phyloP scores from a whole-genome alignment of 495 filamentous ascomycete genomes.

The Penicillium alfredii region DNA sequence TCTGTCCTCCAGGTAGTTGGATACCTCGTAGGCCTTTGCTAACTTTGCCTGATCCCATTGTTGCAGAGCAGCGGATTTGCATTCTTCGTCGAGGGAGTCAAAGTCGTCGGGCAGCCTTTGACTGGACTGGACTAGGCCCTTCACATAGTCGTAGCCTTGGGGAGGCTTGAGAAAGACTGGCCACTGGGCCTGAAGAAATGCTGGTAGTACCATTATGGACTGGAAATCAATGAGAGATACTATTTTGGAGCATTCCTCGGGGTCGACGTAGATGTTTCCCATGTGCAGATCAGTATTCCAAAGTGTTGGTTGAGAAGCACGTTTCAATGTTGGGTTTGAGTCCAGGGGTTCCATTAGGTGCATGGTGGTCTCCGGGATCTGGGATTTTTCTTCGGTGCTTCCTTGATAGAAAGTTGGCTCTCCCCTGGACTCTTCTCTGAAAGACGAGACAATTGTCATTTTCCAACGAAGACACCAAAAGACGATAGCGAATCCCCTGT shows the following conservation, averaged over 20 bases:
- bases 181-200: constrained; percentile 29
- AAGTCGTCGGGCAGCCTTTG: constrained; percentile 25
- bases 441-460: constrained; percentile 18
- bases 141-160: constrained; percentile 17
- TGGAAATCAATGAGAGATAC: constrained; percentile 29
- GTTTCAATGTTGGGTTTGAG: constrained; percentile 10
- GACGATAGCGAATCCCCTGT: constrained; percentile 20
- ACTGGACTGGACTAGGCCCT: constrained; percentile 22
- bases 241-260: constrained; percentile 21
- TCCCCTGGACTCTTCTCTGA: constrained; percentile 1
- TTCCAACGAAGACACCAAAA: constrained; percentile 16
- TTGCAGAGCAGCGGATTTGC: constrained; percentile 15
- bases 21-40: constrained; percentile 32
- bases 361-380: constrained; percentile 14
- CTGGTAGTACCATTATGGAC: constrained; percentile 19
- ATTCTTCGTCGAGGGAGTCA: constrained; percentile 32
- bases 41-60: constrained; percentile 22
- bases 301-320: constrained; percentile 22
- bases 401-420: constrained; percentile 10
- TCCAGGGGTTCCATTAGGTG: constrained; percentile 18
- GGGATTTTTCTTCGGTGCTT: constrained; percentile 14
- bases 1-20: constrained; percentile 23
- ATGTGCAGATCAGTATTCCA: constrained; percentile 37
- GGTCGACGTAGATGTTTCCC: constrained; percentile 32
- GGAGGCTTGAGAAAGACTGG: constrained; percentile 29